phyloP scores from a whole-genome alignment of 2,329 filamentous ascomycete species.

The Colletotrichum sp. region DNA sequence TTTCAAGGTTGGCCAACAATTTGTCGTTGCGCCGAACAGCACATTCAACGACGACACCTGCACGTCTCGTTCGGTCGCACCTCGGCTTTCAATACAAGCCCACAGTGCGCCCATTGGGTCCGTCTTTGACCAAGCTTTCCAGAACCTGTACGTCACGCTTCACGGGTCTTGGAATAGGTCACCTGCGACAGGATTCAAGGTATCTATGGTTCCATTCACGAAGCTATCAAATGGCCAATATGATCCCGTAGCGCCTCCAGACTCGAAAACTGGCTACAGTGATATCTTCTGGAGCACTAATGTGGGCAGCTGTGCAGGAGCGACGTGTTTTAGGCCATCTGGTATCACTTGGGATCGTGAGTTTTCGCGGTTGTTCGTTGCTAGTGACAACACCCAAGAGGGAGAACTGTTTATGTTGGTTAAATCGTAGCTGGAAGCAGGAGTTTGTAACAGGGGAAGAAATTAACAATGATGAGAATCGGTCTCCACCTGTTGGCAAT shows the following conservation, averaged over 20 bases:
- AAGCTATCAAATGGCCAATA: constrained; percentile 26
- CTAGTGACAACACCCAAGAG: constrained; percentile 25
- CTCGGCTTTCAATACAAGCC: constrained; percentile 59
- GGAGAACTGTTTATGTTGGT: constrained; percentile 26
- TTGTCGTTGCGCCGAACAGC: constrained; percentile 37
- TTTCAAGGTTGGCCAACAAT: constrained; percentile 36
- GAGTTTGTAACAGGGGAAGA: background rate
- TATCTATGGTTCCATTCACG: constrained; percentile 38
- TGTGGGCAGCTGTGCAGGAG: constrained; percentile 29
- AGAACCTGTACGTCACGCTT: constrained; percentile 62
- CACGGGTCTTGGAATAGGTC: constrained; percentile 61
- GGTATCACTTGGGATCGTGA: constrained; percentile 25
- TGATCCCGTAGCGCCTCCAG: constrained; percentile 33
- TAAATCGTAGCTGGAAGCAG: background rate
- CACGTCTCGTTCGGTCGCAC: constrained; percentile 31
- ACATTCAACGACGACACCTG: constrained; percentile 40
- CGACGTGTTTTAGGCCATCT: constrained; percentile 26
- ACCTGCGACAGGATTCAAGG: constrained; percentile 40
- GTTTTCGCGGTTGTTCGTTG: constrained; percentile 25
- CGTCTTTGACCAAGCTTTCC: constrained; percentile 56
- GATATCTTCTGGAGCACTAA: constrained; percentile 37
- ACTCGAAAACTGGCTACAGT: constrained; percentile 30
- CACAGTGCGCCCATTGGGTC: constrained; percentile 67
- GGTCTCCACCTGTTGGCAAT: background rate
- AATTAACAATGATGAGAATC: background rate